Evolutionary conservation across 75 land plant genomes (phyloP).

Genomic region (Chamaecyparis obtusa): DNA sequence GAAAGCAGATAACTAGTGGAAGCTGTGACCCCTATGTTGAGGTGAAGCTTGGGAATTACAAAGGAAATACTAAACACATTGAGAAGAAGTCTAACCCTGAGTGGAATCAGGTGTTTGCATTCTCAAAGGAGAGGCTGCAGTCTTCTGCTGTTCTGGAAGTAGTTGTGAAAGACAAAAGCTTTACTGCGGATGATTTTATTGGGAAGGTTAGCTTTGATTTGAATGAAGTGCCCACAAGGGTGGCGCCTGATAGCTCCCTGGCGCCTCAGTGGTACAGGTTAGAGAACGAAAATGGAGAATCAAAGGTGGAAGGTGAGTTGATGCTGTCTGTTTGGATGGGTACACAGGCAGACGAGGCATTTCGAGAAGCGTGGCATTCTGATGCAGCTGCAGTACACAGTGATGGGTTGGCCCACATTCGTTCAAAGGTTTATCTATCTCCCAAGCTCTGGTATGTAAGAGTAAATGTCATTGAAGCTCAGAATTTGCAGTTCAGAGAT

Average conservation of each 20-base stretch:
- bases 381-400: slow-evolving; percentile 36
- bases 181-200: slow-evolving; percentile 60
- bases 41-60: no score
- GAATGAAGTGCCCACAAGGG: slow-evolving; percentile 48
- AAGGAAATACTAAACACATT: slow-evolving; percentile 40
- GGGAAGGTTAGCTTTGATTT: slow-evolving; percentile 15
- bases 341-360: slow-evolving; percentile 87
- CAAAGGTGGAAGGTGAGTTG: slow-evolving; percentile 51
- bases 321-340: slow-evolving; percentile 89
- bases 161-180: slow-evolving; percentile 49
- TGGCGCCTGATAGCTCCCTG: slow-evolving; percentile 72
- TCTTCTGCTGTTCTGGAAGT: slow-evolving; percentile 45
- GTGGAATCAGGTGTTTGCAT: slow-evolving; percentile 75
- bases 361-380: slow-evolving; percentile 78
- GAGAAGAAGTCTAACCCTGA: slow-evolving; percentile 53
- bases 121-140: slow-evolving; percentile 48
- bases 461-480: no score
- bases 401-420: slow-evolving; percentile 31
- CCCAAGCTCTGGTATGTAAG: no score
- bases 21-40: no score
- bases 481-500: no score
- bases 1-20: no score
- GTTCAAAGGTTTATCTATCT: no score
- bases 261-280: slow-evolving; percentile 77
- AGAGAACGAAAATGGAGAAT: slow-evolving; percentile 47